Evolutionary conservation across 768 basidiomycete species (phyloP).

Genomic region (Suillus luteus): DNA sequence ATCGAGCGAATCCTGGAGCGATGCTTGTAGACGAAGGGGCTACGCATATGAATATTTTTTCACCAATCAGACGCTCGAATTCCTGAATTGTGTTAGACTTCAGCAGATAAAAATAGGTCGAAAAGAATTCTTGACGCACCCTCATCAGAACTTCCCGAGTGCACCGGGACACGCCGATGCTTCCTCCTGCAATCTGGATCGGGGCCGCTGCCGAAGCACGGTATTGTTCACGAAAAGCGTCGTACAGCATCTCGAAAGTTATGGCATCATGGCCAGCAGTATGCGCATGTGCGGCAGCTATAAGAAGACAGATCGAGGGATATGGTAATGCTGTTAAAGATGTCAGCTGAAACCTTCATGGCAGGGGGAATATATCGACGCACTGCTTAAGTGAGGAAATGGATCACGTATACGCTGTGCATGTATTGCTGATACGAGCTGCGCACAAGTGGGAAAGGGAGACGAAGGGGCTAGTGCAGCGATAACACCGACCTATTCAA

Average conservation of each 20-base stretch:
- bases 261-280: constrained; percentile 77
- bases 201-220: constrained; percentile 73
- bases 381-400: constrained; percentile 58
- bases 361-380: constrained; percentile 22
- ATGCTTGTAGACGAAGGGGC: constrained; percentile 49
- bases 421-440: constrained; percentile 44
- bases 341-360: constrained; percentile 1
- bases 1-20: constrained; percentile 72
- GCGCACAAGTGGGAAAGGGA: constrained; percentile 53
- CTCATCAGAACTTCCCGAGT: constrained; percentile 63
- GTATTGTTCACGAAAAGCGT: constrained; percentile 74
- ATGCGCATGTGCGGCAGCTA: constrained; percentile 78
- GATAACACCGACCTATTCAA: constrained; percentile 44
- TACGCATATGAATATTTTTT: constrained; percentile 56
- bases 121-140: constrained; percentile 45
- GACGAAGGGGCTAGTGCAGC: constrained; percentile 48
- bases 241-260: constrained; percentile 91
- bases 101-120: background rate
- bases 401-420: constrained; percentile 59
- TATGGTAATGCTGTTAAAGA: constrained; percentile 63
- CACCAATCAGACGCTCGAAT: constrained; percentile 67
- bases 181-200: constrained; percentile 70
- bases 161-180: constrained; percentile 73
- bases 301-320: constrained; percentile 77
- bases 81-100: constrained; percentile 48